Evolutionary conservation across 176 grass and related monocot genomes (phyloP), one percentile per base, ranked within the genome.

Genomic region (Zea luxurians): DNA sequence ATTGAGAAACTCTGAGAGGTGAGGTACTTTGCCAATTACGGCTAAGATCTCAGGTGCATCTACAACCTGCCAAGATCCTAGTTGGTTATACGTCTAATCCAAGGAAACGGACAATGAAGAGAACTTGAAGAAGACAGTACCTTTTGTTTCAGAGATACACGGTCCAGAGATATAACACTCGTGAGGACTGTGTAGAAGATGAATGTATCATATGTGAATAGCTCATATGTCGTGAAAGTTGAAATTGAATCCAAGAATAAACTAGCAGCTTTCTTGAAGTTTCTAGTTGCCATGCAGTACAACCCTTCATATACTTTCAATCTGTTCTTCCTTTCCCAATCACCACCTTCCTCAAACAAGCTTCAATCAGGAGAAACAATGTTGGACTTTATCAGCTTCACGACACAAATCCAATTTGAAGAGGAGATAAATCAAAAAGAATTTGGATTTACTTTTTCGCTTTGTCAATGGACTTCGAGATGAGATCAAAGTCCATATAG

Each of bases 181-280:
- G 96, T 91, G 53, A 99, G 90, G 40, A 95, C 96, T 15, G 88
- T 99, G 83, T 99, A 99, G 68, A 95, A 99, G 75, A 99, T 85
- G 75, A 99, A 99, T 5, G 83, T 99, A 78, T 99, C 96, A 74
- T 99, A 95, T 66, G 92, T 84, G 71, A 95, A 99, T 62, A 99
- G 35, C 68, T 99, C 96, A 73, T 99, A 99, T 2, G 92, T 95
- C 5, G 88, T 99, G 71, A 99, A 99, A 64, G 96, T 95, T 66
- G 96, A 99, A 90, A 99, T 95, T 2, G 96, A 99, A 61, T 99
- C 92, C 75, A 99, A 88, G 83, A 99, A 99, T 80, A 99, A 91
- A 86, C 78, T 92, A 13, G 92, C 82, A 58, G 96, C 96, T 85
- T 90, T 95, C 75, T 99, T 93, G 75, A 99, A 99, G 74, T 99